Percentiles rank a stretch among this genome's conserved stretches.
These are phyloP conservation scores for Fusarium xylarioides DNA, from an alignment of 2,329 filamentous ascomycete species.

Conservation along the genomic window DNA sequence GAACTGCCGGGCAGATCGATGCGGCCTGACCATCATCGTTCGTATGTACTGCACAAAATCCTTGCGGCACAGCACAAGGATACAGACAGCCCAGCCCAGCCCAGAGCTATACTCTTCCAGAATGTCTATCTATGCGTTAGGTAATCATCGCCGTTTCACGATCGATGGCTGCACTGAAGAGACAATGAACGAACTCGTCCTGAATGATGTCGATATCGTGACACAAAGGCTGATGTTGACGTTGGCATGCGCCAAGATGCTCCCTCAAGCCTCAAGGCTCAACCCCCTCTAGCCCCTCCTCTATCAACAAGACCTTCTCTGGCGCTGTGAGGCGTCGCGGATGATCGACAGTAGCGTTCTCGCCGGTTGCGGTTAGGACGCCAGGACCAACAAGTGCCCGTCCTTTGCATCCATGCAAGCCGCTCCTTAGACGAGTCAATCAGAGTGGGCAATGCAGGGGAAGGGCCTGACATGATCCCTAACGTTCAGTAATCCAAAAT, in stretches of 20 bases:
- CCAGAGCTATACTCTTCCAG: background rate
- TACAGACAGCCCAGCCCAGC: background rate
- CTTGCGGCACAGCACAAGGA: conserved; percentile 19
- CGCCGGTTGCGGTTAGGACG: conserved; percentile 28
- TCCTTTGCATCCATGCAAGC: background rate
- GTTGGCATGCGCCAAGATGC: conserved; percentile 30
- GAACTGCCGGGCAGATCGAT: conserved; percentile 24
- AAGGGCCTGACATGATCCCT: conserved; percentile 5
- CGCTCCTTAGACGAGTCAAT: conserved; percentile 10
- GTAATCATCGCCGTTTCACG: background rate
- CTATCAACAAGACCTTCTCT: conserved; percentile 7
- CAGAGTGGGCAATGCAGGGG: background rate
- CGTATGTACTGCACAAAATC: background rate
- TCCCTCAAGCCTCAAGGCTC: background rate
- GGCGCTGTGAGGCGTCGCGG: conserved; percentile 34
- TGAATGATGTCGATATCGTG: background rate
- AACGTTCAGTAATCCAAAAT: conserved; percentile 30
- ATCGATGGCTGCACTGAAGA: background rate
- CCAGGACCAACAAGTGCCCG: conserved; percentile 1
- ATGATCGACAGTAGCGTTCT: conserved; percentile 44
- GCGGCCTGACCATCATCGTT: conserved; percentile 12
- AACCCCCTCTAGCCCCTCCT: background rate
- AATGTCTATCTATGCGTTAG: background rate
- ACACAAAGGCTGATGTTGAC: background rate
- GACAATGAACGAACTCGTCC: background rate